phyloP scores from a whole-genome alignment of 139 green algal species.

The Picochlorum sp. region DNA sequence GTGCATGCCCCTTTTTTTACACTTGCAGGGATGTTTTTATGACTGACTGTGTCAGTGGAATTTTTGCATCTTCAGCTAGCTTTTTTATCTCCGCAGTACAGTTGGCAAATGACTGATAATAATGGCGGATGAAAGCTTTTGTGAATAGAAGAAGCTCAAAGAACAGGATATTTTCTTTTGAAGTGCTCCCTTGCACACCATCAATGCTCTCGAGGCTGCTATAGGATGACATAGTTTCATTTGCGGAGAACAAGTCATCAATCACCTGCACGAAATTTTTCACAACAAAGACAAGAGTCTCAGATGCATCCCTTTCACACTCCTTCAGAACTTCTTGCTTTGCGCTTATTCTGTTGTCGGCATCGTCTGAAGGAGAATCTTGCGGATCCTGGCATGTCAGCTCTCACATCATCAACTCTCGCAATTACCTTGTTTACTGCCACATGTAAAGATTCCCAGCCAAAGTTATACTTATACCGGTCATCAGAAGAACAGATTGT shows the following conservation, averaged over 20 bases:
- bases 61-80: no score
- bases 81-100: no score
- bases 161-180: not conserved
- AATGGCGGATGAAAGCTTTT: not conserved
- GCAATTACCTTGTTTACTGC: constrained; percentile 40
- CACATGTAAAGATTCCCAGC: constrained; percentile 35
- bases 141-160: not conserved
- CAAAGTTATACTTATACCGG: constrained; percentile 18
- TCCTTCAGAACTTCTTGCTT: not conserved
- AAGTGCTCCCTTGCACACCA: not conserved
- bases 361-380: not conserved
- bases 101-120: not conserved
- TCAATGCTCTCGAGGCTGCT: not conserved
- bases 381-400: not conserved
- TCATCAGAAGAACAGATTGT: constrained; percentile 22
- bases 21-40: no score
- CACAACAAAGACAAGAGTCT: not conserved
- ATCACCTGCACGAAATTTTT: not conserved
- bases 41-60: no score
- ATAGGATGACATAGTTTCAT: no score
- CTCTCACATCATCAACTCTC: constrained; percentile 19
- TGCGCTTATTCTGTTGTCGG: not conserved
- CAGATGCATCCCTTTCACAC: not conserved
- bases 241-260: no score
- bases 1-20: no score